Evolutionary conservation across 176 grass and related monocot genomes (phyloP).

Genomic region (Hsuehochloa calcarea): DNA sequence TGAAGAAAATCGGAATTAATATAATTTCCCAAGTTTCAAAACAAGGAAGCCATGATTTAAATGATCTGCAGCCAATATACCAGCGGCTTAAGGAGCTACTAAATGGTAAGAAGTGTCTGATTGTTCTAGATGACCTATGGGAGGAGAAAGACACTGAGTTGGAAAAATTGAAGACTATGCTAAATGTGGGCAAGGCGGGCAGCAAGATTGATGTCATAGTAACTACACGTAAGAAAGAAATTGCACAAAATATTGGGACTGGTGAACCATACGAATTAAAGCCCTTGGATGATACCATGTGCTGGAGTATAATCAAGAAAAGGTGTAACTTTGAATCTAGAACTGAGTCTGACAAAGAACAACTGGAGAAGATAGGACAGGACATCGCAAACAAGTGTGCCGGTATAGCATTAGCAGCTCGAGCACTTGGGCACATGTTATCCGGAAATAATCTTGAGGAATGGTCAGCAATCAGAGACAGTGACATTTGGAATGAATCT

Average conservation of each 20-base stretch:
- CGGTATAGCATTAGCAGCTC: constrained; percentile 35
- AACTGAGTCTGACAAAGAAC: neutral
- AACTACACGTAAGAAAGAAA: constrained; percentile 11
- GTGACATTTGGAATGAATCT: neutral
- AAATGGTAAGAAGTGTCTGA: neutral
- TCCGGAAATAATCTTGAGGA: neutral
- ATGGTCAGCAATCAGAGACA: neutral
- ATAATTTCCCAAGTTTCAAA: constrained; percentile 13
- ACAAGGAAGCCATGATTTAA: too few relatives aligned
- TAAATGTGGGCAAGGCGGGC: neutral
- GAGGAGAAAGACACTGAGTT: neutral
- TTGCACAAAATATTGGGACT: neutral
- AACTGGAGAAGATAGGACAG: neutral
- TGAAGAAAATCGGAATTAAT: neutral
- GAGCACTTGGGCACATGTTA: constrained; percentile 29
- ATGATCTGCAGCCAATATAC: neutral
- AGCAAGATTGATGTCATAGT: constrained; percentile 4
- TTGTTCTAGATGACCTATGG: constrained; percentile 47
- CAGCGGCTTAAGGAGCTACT: too few relatives aligned
- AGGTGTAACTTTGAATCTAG: neutral
- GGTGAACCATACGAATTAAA: neutral
- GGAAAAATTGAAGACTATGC: neutral
- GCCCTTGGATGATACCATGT: neutral
- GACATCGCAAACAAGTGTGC: constrained; percentile 32
- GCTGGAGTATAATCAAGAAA: constrained; percentile 31